Evolutionary conservation across 192 early-diverging fungal species (phyloP).

Genomic region (Gigaspora rosea): DNA sequence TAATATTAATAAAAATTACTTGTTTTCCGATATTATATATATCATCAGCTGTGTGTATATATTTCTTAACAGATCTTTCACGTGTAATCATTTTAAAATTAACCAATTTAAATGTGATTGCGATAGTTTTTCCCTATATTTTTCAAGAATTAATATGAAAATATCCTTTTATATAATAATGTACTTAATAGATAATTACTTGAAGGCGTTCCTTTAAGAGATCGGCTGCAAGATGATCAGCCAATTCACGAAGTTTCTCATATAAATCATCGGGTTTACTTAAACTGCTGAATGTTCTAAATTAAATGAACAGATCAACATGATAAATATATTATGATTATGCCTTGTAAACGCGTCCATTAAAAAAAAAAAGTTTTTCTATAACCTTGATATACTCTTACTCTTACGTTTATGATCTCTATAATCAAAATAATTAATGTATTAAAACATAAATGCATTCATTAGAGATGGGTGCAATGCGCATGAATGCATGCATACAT

Average conservation of each 20-base stretch:
- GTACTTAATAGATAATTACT: conserved; percentile 27
- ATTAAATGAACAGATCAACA: background rate
- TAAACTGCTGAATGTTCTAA: conserved; percentile 52
- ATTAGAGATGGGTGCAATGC: no score
- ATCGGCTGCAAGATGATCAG: conserved; percentile 46
- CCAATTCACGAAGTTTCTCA: conserved; percentile 48
- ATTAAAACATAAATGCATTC: no score
- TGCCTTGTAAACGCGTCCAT: conserved; percentile 9
- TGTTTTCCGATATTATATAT: conserved; percentile 34
- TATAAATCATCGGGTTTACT: conserved; percentile 38
- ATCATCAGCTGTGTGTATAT: conserved; percentile 37
- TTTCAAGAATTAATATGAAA: background rate
- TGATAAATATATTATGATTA: background rate
- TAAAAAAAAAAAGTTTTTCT: no score
- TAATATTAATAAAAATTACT: conserved; percentile 24
- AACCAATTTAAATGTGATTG: conserved; percentile 49
- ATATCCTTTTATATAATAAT: background rate
- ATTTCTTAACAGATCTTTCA: conserved; percentile 43
- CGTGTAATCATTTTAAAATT: conserved; percentile 46
- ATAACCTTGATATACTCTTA: conserved; percentile 48
- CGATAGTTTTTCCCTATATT: conserved; percentile 44
- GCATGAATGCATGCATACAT: no score
- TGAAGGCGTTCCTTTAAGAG: conserved; percentile 39
- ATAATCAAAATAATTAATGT: no score
- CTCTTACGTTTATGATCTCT: conserved; percentile 46